Base-by-base conservation (phyloP, 352 stramenopile species). In the Sclerospora graminicola region DNA sequence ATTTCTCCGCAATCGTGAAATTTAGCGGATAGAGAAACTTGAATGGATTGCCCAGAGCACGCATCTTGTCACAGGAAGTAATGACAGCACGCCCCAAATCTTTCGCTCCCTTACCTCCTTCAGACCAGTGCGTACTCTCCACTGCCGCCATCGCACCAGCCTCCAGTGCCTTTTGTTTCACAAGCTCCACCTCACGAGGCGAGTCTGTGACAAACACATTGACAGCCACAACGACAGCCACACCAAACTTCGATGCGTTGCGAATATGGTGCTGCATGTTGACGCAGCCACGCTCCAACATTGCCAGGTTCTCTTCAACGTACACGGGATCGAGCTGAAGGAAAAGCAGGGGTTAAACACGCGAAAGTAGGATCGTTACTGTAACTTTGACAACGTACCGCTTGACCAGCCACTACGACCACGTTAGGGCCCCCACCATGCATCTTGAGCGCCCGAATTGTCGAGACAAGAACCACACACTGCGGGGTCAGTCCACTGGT, bases 361-460 rank as follows among this genome's bases (percentile, higher is more conserved):
- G n/a, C n/a, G n/a, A n/a, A n/a, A n/a, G n/a, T n/a, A n/a, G n/a
- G n/a, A n/a, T n/a, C n/a, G n/a, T n/a, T n/a, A n/a, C n/a, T n/a
- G n/a, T n/a, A n/a, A n/a, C n/a, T 3, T 8, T 48, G 30, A 19
- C 37, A 31, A 43, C 75, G 46, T 51, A 98, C 70, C 26, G 90
- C 89, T 48, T 97, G n/a, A n/a, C n/a, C n/a, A n/a, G n/a, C 93
- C 4, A 92, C 95, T 9, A 94, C 91, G 23, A 83, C 83, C 13
- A 98, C 94, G 23, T 90, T 88, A 39, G 95, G 92, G 11, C 93
- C 96, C n/a, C 96, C 96, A 23, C 96, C 96, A 72, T 99, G 95
- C 89, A 98, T 98, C 74, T 99, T 99, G 16, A 99, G 66, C 23
- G 96, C 96, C 27, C 96, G 89, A 21, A 99, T 88, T 3, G 96